Conservation (phyloP, 305 asterid genomes). For the Fraxinus floribunda region DNA sequence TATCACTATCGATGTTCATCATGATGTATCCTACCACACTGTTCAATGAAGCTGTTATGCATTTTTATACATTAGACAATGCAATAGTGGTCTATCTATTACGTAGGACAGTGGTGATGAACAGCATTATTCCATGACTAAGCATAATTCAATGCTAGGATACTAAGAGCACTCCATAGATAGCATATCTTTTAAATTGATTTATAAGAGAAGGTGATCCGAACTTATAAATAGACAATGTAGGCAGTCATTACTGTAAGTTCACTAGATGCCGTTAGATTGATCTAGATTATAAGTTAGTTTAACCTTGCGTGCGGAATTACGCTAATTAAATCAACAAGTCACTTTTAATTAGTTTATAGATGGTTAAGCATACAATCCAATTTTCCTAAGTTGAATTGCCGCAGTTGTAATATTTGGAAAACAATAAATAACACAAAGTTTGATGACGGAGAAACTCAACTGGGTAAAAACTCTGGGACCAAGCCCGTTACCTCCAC, state of each 20-base stretch:
- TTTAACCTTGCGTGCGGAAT: too few species aligned
- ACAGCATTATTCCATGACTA: neutral
- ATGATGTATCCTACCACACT: neutral
- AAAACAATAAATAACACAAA: too few species aligned
- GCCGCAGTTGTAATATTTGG: too few species aligned
- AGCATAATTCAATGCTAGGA: neutral
- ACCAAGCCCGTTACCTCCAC: too few species aligned
- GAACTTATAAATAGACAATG: neutral
- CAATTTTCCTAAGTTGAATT: too few species aligned
- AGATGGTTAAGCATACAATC: too few species aligned
- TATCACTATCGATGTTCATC: neutral
- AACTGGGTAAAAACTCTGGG: too few species aligned
- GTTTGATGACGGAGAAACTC: too few species aligned
- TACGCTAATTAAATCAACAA: too few species aligned
- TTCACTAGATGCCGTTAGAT: too few species aligned
- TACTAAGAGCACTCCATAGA: neutral
- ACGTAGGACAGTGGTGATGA: neutral
- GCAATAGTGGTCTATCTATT: neutral
- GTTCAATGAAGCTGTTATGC: neutral
- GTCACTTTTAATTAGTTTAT: too few species aligned
- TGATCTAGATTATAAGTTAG: too few species aligned
- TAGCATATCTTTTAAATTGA: neutral
- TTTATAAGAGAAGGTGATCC: neutral
- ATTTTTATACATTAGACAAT: neutral
- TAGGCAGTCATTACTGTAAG: neutral